Base-by-base conservation (phyloP, 352 stramenopile species). In the Pythium guiyangense region DNA sequence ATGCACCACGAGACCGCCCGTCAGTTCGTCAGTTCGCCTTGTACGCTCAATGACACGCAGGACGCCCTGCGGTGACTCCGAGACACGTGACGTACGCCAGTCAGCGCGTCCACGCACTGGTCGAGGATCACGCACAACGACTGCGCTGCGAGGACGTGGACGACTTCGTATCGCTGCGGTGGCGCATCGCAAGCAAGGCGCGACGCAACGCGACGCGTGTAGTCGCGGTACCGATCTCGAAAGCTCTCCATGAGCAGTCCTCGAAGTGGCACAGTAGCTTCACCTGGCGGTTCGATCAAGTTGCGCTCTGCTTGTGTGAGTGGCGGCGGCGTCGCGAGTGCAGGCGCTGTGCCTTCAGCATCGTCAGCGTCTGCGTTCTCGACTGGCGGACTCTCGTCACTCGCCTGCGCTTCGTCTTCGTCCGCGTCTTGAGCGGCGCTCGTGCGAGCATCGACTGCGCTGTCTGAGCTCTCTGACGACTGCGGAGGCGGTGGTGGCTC, bases 41-140 rank as follows among this genome's bases (percentile, higher is more conserved):
- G n/a, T n/a, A n/a, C n/a, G n/a, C n/a, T 49, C 15, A 37, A n/a
- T n/a, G n/a, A n/a, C n/a, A n/a, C n/a, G n/a, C n/a, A n/a, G n/a
- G n/a, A n/a, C n/a, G n/a, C n/a, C n/a, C n/a, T n/a, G n/a, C n/a
- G n/a, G n/a, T n/a, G n/a, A n/a, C n/a, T n/a, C n/a, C n/a, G n/a
- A n/a, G n/a, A n/a, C n/a, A n/a, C n/a, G 62, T 8, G 26, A 73
- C 70, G 39, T 77, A 90, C 81, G 3, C 75, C 70, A 9, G 69
- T 80, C 55, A 90, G 88, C 20, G 58, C 59, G 29, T 70, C 64
- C 44, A 90, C 60, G 49, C 79, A 92, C 45, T 92, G 81, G 6
- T 75, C 64, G 49, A 84, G 47, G 46, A 88, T 77, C 6, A 69
- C 53, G 22, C 54, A 58, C 2, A 86, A 62, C 2, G 77, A 71